These are phyloP conservation scores for Clitoria ternatea DNA, from an alignment of 306 rosid species.

Conservation along the genomic window DNA sequence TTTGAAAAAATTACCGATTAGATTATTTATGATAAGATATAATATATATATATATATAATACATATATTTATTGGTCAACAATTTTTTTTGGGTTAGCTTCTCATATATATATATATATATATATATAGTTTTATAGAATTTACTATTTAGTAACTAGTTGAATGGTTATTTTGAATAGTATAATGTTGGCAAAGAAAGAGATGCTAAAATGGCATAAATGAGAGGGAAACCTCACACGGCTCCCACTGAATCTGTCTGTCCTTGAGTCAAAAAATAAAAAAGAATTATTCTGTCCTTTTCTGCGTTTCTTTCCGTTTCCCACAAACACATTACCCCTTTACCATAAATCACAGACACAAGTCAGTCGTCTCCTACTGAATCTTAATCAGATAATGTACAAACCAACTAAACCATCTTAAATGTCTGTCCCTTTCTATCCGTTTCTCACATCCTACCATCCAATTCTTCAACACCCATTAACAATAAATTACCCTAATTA, in stretches of 20 bases:
- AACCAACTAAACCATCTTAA: constrained; percentile 4
- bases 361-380: background rate
- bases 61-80: too few relatives aligned
- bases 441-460: background rate
- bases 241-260: background rate
- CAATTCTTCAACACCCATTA: background rate
- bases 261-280: too few relatives aligned
- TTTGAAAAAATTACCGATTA: too few relatives aligned
- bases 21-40: too few relatives aligned
- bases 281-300: background rate
- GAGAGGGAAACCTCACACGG: background rate
- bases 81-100: too few relatives aligned
- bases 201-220: background rate
- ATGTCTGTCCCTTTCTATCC: background rate
- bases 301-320: background rate
- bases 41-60: too few relatives aligned
- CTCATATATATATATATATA: too few relatives aligned
- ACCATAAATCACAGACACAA: background rate
- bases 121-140: too few relatives aligned
- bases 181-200: too few relatives aligned
- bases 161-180: too few relatives aligned
- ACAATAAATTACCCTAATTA: too few relatives aligned
- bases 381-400: background rate
- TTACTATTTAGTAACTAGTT: too few relatives aligned
- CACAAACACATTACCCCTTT: background rate